Evolutionary conservation across 1,139 yeast genomes (phyloP).

Genomic region (Wickerhamiella pararugosa): DNA sequence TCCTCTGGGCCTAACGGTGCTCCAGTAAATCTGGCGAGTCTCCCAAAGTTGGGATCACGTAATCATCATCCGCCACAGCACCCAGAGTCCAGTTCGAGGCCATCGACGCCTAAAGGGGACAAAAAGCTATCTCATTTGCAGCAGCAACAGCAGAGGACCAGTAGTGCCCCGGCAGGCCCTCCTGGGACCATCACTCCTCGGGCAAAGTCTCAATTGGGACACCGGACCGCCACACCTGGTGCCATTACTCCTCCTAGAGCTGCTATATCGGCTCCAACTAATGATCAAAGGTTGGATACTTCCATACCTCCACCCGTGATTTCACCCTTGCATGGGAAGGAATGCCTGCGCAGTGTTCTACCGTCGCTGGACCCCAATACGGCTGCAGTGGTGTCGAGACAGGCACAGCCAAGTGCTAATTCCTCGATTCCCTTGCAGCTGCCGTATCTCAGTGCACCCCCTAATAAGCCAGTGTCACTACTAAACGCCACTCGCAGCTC

Average conservation of each 20-base stretch:
- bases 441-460: conserved; percentile 4
- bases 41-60: conserved; percentile 14
- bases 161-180: background rate
- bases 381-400: conserved; percentile 13
- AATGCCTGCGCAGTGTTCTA: background rate
- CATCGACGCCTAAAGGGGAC: background rate
- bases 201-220: background rate
- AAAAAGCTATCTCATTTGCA: background rate
- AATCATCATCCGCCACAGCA: background rate
- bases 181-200: background rate
- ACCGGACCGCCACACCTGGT: background rate
- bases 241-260: background rate
- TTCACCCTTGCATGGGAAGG: background rate
- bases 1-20: conserved; percentile 1
- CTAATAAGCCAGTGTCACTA: conserved; percentile 1
- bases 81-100: background rate
- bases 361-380: conserved; percentile 9
- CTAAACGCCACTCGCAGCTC: background rate
- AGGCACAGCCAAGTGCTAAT: conserved; percentile 4
- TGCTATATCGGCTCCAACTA: too few species aligned
- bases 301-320: too few species aligned
- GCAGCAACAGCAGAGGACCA: conserved; percentile 5
- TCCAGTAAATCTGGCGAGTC: conserved; percentile 12
- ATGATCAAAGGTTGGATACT: too few species aligned
- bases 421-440: conserved; percentile 1